phyloP scores from a whole-genome alignment of 495 filamentous ascomycete genomes.

The Aspergillus haitiensis region DNA sequence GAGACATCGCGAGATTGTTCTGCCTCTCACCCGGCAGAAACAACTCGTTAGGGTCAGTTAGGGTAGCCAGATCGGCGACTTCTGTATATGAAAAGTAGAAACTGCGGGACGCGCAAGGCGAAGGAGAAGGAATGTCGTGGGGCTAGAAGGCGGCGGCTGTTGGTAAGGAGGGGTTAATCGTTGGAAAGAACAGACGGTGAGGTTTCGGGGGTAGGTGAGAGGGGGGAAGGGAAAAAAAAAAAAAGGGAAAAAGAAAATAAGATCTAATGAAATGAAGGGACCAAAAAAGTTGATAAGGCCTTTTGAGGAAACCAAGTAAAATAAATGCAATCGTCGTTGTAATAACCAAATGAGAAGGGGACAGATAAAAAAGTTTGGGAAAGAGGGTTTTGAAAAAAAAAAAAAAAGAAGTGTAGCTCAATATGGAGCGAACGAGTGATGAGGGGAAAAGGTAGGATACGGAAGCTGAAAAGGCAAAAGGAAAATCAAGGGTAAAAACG shows the following conservation, averaged over 20 bases:
- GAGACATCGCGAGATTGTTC: conserved; percentile 67
- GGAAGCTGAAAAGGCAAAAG: conserved; percentile 4
- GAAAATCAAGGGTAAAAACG: neutral
- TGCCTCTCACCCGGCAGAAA: conserved; percentile 50
- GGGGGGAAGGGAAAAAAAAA: neutral
- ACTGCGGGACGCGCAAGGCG: conserved; percentile 17
- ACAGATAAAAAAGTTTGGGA: neutral
- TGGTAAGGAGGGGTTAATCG: conserved; percentile 19
- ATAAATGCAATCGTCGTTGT: neutral
- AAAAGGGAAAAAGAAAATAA: conserved; percentile 1
- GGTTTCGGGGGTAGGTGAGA: neutral
- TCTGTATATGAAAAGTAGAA: conserved; percentile 25
- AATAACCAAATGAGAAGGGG: neutral
- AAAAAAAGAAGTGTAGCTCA: conserved; percentile 1
- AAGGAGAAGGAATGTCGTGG: conserved; percentile 22
- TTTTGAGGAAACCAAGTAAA: neutral
- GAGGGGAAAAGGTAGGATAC: neutral
- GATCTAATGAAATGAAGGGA: conserved; percentile 9
- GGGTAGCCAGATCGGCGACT: conserved; percentile 43
- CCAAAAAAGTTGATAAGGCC: neutral
- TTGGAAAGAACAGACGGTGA: conserved; percentile 12
- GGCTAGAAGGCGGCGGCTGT: conserved; percentile 20
- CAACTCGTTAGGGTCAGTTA: conserved; percentile 51
- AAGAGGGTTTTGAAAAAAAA: conserved; percentile 7
- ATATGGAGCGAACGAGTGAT: conserved; percentile 15